Evolutionary conservation across 495 filamentous ascomycete genomes (phyloP), one percentile per base, ranked within the genome.

Genomic region (Penicillium maclennaniae): DNA sequence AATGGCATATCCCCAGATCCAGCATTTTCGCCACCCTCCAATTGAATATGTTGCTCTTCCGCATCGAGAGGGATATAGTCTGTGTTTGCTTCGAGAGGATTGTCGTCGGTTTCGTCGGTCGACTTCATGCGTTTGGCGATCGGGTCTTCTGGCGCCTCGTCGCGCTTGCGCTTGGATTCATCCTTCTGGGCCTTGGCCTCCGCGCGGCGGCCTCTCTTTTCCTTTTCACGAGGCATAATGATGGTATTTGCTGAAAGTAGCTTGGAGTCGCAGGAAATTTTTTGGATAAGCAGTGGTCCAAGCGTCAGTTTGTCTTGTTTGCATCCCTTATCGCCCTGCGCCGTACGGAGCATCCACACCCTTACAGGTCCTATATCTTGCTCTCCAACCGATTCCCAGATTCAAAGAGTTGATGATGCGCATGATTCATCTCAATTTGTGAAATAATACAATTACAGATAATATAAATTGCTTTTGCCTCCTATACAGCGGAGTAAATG

Each of bases 181-280:
- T 76, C 76, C 23, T 74, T 71, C 31, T 70, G 60, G 45, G 69
- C 48, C 36, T 74, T 75, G 16, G 82, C 79, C 51, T 83, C 76
- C 40, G 79, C 83, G 53, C 86, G 75, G 49, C 86, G 81, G 42
- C 86, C 85, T 67, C 86, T 80, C 61, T 85, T 86, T 62, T 85
- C 82, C 58, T 83, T 74, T 69, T 85, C 84, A 43, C 74, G 74
- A 52, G 74, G 74, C 74, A 78, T 78, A 56, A 48, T 65, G 55
- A 51, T 34, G 31, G 37, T 55, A 45, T 53, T 62, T 51, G 47
- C 17, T 21, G 27, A 45, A 40, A 41, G 23, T 58, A 46, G 39
- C 8, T n/a, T 5, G 31, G 42, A 9, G 37, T 38, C 23, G 31
- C 28, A 48, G 62, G 59, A 58, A 63, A 55, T 66, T 70, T 69